Evolutionary conservation across 176 grass and related monocot genomes (phyloP), one percentile per base, ranked within the genome.

Genomic region (Juncus effusus): DNA sequence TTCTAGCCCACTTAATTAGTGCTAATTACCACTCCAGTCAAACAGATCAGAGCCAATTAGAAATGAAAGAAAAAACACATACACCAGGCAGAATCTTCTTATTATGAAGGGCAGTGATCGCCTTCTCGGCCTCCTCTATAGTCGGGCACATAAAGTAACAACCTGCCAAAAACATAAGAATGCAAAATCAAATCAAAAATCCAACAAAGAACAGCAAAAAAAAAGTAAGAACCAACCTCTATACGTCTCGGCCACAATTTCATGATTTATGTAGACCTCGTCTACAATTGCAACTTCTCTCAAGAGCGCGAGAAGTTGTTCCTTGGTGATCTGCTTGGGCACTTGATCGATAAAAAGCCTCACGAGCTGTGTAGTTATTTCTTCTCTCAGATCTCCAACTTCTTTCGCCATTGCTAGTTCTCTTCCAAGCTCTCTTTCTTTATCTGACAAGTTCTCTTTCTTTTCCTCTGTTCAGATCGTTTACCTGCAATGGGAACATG

Each of bases 181-280:
- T n/a, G n/a, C 54, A 36, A 14, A 72, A 72, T 72, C 42, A 72
- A 56, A 59, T 39, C 4, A 70, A 70, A 58, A 35, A n/a, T n/a
- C n/a, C n/a, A n/a, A n/a, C n/a, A n/a, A n/a, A n/a, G n/a, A n/a
- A 40, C 40, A 71, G 19, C 15, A 3, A 59, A 40, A 72, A 52
- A 72, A 57, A 53, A 42, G 13, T 72, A 4, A 38, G 38, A 44
- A 59, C 68, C 37, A 47, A 96, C 91, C 91, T 96, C 91, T 76
- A 57, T 87, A 96, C 36, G 80, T 79, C 77, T 88, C 91, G 78
- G 87, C 91, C 47, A 60, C 79, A 81, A 91, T 96, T 81, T 96
- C 92, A 77, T 80, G 86, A 67, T 91, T 91, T 79, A 96, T 75
- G 79, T 83, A 91, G 79, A 91, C 92, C 87, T 96, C 92, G 69